Evolutionary conservation across 2,329 filamentous ascomycete species (phyloP).

Genomic region (Sarocladiaceae sp.): DNA sequence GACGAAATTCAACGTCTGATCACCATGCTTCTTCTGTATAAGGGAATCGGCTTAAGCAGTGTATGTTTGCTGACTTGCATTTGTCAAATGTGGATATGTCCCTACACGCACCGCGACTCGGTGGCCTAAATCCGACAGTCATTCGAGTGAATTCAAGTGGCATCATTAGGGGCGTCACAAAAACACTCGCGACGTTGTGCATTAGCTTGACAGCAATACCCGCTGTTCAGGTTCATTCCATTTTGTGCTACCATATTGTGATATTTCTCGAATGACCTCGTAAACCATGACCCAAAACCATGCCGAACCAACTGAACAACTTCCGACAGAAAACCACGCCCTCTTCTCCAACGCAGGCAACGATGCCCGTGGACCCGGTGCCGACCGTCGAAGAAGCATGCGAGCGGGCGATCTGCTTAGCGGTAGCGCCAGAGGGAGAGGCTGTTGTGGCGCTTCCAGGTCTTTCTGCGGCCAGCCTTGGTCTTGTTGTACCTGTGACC

Average conservation of each 20-base stretch:
- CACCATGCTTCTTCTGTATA: too few species aligned
- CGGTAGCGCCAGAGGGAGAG: constrained; percentile 98
- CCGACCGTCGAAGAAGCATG: not conserved
- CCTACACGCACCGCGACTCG: too few species aligned
- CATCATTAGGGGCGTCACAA: not conserved
- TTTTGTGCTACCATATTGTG: constrained; percentile 9
- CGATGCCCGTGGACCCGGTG: not conserved
- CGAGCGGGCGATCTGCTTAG: constrained; percentile 44
- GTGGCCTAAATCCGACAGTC: too few species aligned
- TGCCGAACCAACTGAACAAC: constrained; percentile 1
- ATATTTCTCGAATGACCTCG: constrained; percentile 8
- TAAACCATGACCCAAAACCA: constrained; percentile 4
- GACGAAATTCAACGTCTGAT: constrained; percentile 21
- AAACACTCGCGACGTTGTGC: not conserved
- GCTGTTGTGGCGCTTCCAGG: constrained; percentile 99
- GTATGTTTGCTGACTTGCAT: too few species aligned
- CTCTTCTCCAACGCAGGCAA: not conserved
- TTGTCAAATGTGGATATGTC: too few species aligned
- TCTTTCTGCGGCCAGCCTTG: constrained; percentile 94
- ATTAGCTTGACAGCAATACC: constrained; percentile 5
- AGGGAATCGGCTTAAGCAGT: too few species aligned
- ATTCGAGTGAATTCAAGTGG: too few species aligned
- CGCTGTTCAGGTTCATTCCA: constrained; percentile 10
- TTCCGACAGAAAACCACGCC: not conserved
- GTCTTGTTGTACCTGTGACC: constrained; percentile 99